Evolutionary conservation across 176 grass and related monocot genomes (phyloP).

Genomic region (Themeda triandra): DNA sequence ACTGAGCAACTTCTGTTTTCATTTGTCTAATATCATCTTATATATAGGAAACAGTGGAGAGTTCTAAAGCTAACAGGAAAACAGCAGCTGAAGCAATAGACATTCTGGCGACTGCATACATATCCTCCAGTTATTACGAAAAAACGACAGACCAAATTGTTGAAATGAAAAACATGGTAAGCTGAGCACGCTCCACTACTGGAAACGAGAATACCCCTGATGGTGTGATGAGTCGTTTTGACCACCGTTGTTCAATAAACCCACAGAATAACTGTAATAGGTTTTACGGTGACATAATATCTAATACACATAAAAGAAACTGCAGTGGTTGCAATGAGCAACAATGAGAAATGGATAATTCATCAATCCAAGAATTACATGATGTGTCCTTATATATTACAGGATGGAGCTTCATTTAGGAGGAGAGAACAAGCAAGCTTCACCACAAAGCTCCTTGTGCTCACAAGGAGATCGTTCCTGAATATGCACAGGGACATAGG

Average conservation of each 20-base stretch:
- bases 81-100: constrained; percentile 43
- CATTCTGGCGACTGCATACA: constrained; percentile 29
- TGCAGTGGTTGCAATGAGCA: not conserved
- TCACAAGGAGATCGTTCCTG: constrained; percentile 51
- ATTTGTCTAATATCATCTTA: no score
- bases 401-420: constrained; percentile 34
- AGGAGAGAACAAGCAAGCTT: constrained; percentile 38
- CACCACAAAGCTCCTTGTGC: constrained; percentile 29
- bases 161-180: constrained; percentile 32
- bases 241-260: not conserved
- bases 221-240: not conserved
- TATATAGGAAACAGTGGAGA: constrained; percentile 22
- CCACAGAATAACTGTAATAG: no score
- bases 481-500: constrained; percentile 60
- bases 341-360: not conserved
- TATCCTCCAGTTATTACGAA: constrained; percentile 1
- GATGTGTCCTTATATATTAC: not conserved
- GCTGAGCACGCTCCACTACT: not conserved
- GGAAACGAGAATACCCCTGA: no score
- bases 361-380: not conserved
- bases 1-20: no score
- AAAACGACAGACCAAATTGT: constrained; percentile 23
- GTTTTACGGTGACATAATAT: not conserved
- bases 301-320: not conserved
- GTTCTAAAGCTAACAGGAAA: constrained; percentile 12